Base-by-base conservation (phyloP, 148 eudicot genomes). In the Fagopyrum tataricum region DNA sequence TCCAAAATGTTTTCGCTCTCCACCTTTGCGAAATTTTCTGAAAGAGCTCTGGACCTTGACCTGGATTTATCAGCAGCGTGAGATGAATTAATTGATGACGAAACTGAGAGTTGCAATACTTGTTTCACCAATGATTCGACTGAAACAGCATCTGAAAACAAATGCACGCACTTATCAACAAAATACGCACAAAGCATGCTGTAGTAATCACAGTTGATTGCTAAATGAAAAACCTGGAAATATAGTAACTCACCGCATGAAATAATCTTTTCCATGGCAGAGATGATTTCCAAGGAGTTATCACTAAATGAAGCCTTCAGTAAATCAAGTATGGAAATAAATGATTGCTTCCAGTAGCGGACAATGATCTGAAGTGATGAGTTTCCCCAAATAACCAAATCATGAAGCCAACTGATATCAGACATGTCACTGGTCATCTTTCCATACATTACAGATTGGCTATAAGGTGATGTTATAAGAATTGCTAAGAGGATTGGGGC, bases 291-390 rank as follows among this genome's bases (percentile, higher is more conserved):
- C 49, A 72, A 77, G 72, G 85, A 80, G 21, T 77, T 84, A 47
- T 85, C 78, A 76, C 74, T 64, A 81, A 87, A 84, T 70, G 83
- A 84, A 68, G 69, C 73, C 87, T 81, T 95, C 58, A 92, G 72
- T 73, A 85, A 56, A 81, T 74, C 79, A 43, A 92, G 84, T 86
- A 95, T 74, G 74, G 85, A 78, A 72, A 55, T 74, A 78, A 88
- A n/a, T 15, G 94, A 81, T 55, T 83, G 90, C 83, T 88, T 95
- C 99, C 99, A 95, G 76, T 95, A 95, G 58, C 99, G 86, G 49
- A 85, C 82, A 70, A 95, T 84, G 44, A 83, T 90, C 53, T 84
- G 89, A 75, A 86, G 89, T 44, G 89, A 74, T 39, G 99, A 95
- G 72, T 85, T 87, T 44, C 96, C 97, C 99, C 99, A 95, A 66